phyloP scores from a whole-genome alignment of 768 basidiomycete species.

The Mrakia frigida region DNA sequence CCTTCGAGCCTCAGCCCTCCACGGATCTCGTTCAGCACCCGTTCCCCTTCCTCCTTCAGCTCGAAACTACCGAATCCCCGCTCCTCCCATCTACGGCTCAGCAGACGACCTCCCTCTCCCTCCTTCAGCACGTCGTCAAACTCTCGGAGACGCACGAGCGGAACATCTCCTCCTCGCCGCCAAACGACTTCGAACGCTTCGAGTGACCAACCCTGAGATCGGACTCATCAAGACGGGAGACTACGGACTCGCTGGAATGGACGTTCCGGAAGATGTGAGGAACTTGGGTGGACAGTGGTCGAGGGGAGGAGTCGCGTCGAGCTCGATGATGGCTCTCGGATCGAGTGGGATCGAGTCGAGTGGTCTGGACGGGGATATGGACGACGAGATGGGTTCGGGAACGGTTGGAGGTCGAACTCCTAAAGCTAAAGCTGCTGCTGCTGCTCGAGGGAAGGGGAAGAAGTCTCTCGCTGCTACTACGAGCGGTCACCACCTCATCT shows the following conservation, averaged over 20 bases:
- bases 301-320: neutral
- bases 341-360: slow-evolving; percentile 6
- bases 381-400: neutral
- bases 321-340: neutral
- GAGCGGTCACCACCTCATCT: neutral
- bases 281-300: neutral
- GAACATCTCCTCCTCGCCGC: slow-evolving; percentile 32
- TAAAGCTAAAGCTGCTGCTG: neutral
- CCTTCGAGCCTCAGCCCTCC: slow-evolving; percentile 23
- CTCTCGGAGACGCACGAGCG: slow-evolving; percentile 27
- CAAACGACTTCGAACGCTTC: slow-evolving; percentile 27
- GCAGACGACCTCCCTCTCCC: neutral
- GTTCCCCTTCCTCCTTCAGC: neutral
- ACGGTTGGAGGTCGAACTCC: slow-evolving; percentile 6
- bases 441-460: slow-evolving; percentile 11
- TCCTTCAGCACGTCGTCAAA: slow-evolving; percentile 20
- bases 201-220: slow-evolving; percentile 21
- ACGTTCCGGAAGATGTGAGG: neutral
- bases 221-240: slow-evolving; percentile 22
- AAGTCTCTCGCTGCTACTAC: neutral
- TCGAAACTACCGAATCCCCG: neutral
- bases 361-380: neutral
- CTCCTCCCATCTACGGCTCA: slow-evolving; percentile 6
- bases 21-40: slow-evolving; percentile 13
- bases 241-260: slow-evolving; percentile 12